A percentile compares a stretch with the other conserved stretches of the same genome.
Evolutionary conservation across 768 basidiomycete species (phyloP).

Genomic region (Lactarius akahatsu): DNA sequence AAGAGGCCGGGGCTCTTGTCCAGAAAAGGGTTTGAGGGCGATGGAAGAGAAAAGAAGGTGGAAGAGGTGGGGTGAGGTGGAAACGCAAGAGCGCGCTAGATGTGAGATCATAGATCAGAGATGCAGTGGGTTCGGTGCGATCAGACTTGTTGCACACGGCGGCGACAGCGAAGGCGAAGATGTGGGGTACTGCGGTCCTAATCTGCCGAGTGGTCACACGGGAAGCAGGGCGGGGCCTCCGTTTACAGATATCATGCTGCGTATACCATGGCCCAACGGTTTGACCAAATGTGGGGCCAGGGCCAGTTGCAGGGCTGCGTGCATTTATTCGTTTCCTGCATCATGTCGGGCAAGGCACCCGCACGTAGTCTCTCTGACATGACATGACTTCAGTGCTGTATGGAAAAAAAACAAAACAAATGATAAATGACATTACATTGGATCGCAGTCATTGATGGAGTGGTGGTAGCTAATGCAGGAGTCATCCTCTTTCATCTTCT

Average conservation of each 20-base stretch:
- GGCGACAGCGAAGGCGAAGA: background rate
- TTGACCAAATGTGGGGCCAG: background rate
- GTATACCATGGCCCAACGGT: background rate
- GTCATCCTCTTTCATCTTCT: background rate
- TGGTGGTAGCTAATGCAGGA: background rate
- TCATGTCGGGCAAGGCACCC: background rate
- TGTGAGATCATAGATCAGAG: background rate
- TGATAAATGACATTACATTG: background rate
- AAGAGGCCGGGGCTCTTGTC: background rate
- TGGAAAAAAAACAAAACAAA: background rate
- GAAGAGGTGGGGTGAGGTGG: too few species aligned
- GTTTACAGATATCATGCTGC: background rate
- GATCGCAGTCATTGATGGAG: background rate
- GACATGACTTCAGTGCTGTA: background rate
- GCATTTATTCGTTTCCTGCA: background rate
- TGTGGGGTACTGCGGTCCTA: background rate
- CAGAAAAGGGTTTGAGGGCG: background rate
- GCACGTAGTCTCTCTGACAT: background rate
- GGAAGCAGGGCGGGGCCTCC: background rate
- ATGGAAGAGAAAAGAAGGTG: background rate
- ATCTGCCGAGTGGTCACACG: background rate
- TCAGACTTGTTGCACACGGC: background rate
- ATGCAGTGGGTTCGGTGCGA: background rate
- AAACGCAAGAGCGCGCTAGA: background rate
- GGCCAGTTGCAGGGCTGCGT: background rate